Percentiles rank a stretch among this genome's conserved stretches.
Conservation (phyloP, 1,139 yeast genomes). For the Debaryomyces singareniensis region DNA sequence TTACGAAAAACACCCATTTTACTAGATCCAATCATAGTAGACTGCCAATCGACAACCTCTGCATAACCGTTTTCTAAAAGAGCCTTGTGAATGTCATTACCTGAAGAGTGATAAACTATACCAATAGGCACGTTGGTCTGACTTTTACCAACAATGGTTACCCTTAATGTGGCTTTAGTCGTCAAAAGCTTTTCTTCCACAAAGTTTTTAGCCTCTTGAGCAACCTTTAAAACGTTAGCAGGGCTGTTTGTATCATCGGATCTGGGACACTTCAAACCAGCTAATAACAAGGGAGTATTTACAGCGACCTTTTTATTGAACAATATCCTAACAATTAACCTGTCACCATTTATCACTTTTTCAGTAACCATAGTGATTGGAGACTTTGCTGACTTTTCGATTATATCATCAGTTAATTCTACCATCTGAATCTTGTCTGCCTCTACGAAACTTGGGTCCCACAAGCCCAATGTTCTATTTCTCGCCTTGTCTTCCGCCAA, state of each 20-base stretch:
- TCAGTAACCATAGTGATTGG: slow-evolving; percentile 62
- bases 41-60: slow-evolving; percentile 79
- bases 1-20: slow-evolving; percentile 57
- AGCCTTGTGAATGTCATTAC: slow-evolving; percentile 59
- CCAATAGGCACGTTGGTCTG: slow-evolving; percentile 61
- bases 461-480: slow-evolving; percentile 44
- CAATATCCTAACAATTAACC: slow-evolving; percentile 55
- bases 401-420: slow-evolving; percentile 32
- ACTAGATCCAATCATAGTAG: slow-evolving; percentile 60
- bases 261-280: slow-evolving; percentile 71
- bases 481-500: slow-evolving; percentile 45
- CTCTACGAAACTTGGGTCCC: slow-evolving; percentile 28
- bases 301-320: slow-evolving; percentile 36
- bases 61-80: slow-evolving; percentile 67
- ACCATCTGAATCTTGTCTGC: slow-evolving; percentile 16
- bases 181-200: slow-evolving; percentile 65
- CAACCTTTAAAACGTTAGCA: slow-evolving; percentile 42
- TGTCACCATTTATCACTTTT: slow-evolving; percentile 72
- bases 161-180: slow-evolving; percentile 46
- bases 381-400: slow-evolving; percentile 27
- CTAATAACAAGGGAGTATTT: slow-evolving; percentile 56
- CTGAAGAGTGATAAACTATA: slow-evolving; percentile 63
- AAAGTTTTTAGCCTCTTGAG: slow-evolving; percentile 60
- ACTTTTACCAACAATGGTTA: slow-evolving; percentile 54
- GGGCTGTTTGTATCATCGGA: slow-evolving; percentile 43